Conservation (phyloP, 495 filamentous ascomycete species). For the Penicillium samsonianum region DNA sequence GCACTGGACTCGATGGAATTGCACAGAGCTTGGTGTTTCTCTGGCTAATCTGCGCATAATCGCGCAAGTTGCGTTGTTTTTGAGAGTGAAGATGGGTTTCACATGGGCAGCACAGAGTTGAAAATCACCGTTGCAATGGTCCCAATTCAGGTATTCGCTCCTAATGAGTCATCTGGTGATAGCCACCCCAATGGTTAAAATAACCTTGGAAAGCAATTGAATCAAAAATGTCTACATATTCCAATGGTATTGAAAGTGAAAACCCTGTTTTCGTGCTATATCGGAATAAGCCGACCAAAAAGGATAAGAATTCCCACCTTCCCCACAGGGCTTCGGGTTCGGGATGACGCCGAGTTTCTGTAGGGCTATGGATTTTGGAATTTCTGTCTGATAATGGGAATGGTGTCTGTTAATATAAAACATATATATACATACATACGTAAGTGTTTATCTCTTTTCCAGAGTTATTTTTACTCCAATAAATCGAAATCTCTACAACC, state of each 20-base stretch:
- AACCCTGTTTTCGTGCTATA: background rate
- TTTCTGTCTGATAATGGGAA: background rate
- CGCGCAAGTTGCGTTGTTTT: background rate
- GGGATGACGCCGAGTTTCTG: background rate
- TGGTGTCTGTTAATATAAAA: background rate
- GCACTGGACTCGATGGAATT: background rate
- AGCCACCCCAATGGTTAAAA: background rate
- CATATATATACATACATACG: too few species aligned
- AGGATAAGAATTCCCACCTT: background rate
- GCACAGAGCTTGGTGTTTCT: background rate
- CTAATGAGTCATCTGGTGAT: background rate
- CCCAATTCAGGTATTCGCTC: background rate
- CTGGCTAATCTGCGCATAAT: slow-evolving; percentile 3
- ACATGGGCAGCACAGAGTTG: background rate
- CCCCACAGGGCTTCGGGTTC: background rate
- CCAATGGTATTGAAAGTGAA: background rate
- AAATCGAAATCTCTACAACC: too few species aligned
- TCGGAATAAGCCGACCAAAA: background rate
- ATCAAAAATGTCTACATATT: background rate
- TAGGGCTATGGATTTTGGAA: background rate
- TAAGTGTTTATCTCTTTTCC: background rate
- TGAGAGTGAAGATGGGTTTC: background rate
- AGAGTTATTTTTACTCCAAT: too few species aligned
- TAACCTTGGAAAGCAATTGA: background rate
- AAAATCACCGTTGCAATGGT: background rate